phyloP scores from a whole-genome alignment of 257 asterid species.

The Forsythia viridissima region DNA sequence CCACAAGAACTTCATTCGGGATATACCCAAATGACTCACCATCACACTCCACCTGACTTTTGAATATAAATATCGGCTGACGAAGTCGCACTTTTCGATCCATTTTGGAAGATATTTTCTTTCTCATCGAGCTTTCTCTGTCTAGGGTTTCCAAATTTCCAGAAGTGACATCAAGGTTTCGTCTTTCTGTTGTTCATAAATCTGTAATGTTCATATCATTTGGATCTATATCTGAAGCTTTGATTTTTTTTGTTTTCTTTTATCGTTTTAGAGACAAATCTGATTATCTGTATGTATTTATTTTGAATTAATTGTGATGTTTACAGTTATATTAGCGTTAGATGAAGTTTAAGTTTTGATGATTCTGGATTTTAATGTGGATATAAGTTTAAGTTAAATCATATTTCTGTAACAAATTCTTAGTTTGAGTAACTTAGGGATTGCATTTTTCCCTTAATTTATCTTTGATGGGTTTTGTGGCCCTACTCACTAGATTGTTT shows the following conservation, averaged over 20 bases:
- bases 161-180: conserved; percentile 16
- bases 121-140: background rate
- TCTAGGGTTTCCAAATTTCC: conserved; percentile 36
- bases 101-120: background rate
- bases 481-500: background rate
- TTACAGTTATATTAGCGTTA: background rate
- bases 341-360: background rate
- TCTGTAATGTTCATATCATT: background rate
- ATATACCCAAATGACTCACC: background rate
- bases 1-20: too few species aligned
- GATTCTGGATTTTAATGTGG: background rate
- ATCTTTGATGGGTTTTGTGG: background rate
- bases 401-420: background rate
- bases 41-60: background rate
- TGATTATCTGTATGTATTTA: background rate
- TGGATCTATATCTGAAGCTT: conserved; percentile 18
- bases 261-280: background rate
- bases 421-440: background rate
- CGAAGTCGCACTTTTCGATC: too few species aligned
- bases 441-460: background rate
- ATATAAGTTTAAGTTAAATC: background rate
- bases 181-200: background rate
- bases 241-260: background rate
- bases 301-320: background rate
- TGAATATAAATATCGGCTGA: too few species aligned